These are phyloP conservation scores for Glycine soja DNA, from an alignment of 306 rosid genomes.

Conservation along the genomic window DNA sequence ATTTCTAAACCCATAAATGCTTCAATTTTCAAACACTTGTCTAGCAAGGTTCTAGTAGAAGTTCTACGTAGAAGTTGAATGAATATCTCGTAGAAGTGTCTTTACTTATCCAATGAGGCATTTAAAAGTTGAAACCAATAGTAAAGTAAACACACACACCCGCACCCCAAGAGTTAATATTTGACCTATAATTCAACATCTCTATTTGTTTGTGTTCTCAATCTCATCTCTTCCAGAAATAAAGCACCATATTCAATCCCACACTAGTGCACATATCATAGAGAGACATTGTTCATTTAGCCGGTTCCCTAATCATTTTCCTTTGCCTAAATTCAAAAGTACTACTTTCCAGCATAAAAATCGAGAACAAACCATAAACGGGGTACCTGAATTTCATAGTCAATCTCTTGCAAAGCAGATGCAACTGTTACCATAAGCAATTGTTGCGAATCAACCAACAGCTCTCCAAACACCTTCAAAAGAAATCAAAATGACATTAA, in stretches of 20 bases:
- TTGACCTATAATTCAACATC: no score
- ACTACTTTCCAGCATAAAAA: slow-evolving; percentile 1
- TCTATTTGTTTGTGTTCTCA: no score
- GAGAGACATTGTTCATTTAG: not conserved
- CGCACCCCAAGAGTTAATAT: no score
- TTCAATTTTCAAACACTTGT: slow-evolving; percentile 26
- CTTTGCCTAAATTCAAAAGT: slow-evolving; percentile 20
- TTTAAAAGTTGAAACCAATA: slow-evolving; percentile 36
- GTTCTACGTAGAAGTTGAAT: not conserved
- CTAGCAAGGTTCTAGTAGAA: not conserved
- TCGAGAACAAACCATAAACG: slow-evolving; percentile 32
- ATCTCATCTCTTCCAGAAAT: no score
- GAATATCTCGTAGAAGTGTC: not conserved
- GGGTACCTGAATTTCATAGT: slow-evolving; percentile 78
- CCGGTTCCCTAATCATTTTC: not conserved
- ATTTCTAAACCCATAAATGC: slow-evolving; percentile 5
- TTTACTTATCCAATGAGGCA: slow-evolving; percentile 32
- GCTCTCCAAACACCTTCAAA: slow-evolving; percentile 84
- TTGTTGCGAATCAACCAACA: slow-evolving; percentile 81
- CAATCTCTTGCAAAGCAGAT: slow-evolving; percentile 80
- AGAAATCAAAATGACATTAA: slow-evolving; percentile 31
- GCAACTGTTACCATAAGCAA: slow-evolving; percentile 81
- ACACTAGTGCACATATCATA: no score
- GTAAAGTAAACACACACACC: not conserved
- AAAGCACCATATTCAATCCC: no score